Percentiles rank a stretch among this genome's conserved stretches.
These are phyloP conservation scores for Leccinum subgranulosum DNA, from an alignment of 768 basidiomycete genomes.

Conservation along the genomic window DNA sequence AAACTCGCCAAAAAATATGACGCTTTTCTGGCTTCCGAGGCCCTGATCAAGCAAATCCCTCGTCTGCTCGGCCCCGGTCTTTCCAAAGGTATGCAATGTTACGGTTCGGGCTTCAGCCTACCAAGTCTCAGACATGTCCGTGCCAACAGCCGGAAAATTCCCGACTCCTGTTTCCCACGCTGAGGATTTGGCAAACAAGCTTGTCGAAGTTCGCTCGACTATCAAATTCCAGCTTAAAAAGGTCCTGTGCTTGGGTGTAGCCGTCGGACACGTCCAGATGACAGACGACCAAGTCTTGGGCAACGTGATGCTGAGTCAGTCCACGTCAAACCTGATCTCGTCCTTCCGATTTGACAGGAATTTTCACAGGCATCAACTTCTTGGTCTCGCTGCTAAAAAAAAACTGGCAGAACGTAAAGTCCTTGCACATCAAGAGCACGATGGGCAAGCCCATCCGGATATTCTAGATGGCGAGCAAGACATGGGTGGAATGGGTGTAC, in stretches of 20 bases:
- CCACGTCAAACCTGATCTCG: background rate
- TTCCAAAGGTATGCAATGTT: constrained; percentile 73
- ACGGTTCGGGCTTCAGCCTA: background rate
- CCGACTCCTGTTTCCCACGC: constrained; percentile 92
- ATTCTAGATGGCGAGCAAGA: constrained; percentile 51
- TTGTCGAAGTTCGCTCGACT: constrained; percentile 94
- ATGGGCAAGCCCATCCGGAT: constrained; percentile 99
- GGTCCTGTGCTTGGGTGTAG: constrained; percentile 98
- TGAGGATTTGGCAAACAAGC: constrained; percentile 88
- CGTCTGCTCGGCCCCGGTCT: constrained; percentile 99
- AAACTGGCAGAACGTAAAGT: constrained; percentile 99
- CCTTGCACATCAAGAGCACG: constrained; percentile 96
- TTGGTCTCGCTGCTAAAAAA: constrained; percentile 98
- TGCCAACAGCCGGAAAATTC: constrained; percentile 88
- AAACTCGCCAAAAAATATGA: constrained; percentile 99
- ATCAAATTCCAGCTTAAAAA: constrained; percentile 99
- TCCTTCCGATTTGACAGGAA: constrained; percentile 6
- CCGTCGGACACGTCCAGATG: constrained; percentile 97
- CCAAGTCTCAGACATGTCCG: background rate
- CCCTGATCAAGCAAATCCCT: constrained; percentile 99
- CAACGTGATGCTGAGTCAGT: constrained; percentile 95
- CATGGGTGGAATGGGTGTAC: constrained; percentile 6
- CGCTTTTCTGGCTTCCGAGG: constrained; percentile 95
- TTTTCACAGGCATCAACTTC: constrained; percentile 89
- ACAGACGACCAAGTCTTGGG: constrained; percentile 93